Evolutionary conservation across 257 asterid species (phyloP), one percentile per base, ranked within the genome.

Genomic region (Sherardia arvensis): DNA sequence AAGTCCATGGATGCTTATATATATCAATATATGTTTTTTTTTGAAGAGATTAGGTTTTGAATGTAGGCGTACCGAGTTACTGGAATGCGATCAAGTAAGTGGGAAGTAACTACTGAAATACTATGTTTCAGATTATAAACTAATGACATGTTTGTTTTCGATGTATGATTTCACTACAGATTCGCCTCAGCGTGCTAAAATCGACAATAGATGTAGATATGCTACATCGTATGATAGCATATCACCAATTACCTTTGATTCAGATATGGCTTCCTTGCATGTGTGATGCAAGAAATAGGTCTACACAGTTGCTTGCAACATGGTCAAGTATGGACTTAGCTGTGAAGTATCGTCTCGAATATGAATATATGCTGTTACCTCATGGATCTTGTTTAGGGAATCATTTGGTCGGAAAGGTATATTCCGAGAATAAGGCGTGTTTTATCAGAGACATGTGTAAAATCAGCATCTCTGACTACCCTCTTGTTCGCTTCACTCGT

Each of bases 221-320:
- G 43, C 27, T 54, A 1, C 1, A 23, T 8, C 10, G 2, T 7
- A 33, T 54, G 28, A 54, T 32, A 33, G 17, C 14, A 15, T 32
- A 10, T 32, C 34, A 54, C 15, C 60, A 22, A 4, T 30, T 54
- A 15, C 60, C 60, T 54, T 30, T 54, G 17, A 25, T 28, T 57
- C 62, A 57, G 23, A 21, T 32, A 33, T 57, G 62, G 62, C 22
- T 57, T 27, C 40, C 62, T n/a, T 57, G 62, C 22, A 27, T 57
- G 9, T 57, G 62, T 28, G 62, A 57, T 11, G 8, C 36, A 4
- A 6, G 8, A 32, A 32, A 32, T 32, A 32, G 36, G 6, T 32
- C 7, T 8, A 32, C 7, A 8, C 36, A 32, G 36, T 32, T 32
- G 7, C 7, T 32, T 32, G 8, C 8, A 6, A 6, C 5, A 8